These are phyloP conservation scores for Starmerella kuoi DNA, from an alignment of 805 yeast genomes.

Conservation along the genomic window DNA sequence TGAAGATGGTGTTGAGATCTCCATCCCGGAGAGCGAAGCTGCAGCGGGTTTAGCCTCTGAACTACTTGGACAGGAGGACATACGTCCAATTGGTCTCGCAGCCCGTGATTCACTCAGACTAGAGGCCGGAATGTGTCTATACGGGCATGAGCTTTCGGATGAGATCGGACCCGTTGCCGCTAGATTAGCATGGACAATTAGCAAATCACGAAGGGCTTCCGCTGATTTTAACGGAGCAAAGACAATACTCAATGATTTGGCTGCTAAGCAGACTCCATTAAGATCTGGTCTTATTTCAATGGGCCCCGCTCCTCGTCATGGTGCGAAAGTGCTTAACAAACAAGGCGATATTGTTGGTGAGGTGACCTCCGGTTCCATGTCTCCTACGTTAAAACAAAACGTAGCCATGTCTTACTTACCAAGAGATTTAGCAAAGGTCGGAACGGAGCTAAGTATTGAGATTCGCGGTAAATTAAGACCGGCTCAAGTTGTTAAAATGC, in stretches of 20 bases:
- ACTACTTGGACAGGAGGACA: slow-evolving; percentile 40
- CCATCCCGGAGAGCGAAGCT: slow-evolving; percentile 44
- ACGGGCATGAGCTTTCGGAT: slow-evolving; percentile 83
- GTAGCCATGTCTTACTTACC: slow-evolving; percentile 85
- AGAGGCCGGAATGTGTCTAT: slow-evolving; percentile 97
- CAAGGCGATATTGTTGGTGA: slow-evolving; percentile 43
- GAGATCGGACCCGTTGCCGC: slow-evolving; percentile 77
- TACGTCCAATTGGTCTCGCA: slow-evolving; percentile 89
- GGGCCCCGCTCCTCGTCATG: slow-evolving; percentile 92
- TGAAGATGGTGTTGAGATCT: slow-evolving; percentile 93
- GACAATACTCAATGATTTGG: slow-evolving; percentile 56
- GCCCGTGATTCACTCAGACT: slow-evolving; percentile 91
- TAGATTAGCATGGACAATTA: slow-evolving; percentile 77
- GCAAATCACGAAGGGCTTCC: slow-evolving; percentile 57
- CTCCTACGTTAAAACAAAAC: slow-evolving; percentile 63
- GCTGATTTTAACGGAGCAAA: slow-evolving; percentile 62
- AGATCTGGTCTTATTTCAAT: slow-evolving; percentile 62
- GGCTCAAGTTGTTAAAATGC: slow-evolving; percentile 68
- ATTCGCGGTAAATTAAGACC: slow-evolving; percentile 75
- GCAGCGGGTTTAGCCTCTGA: slow-evolving; percentile 52
- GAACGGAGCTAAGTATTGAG: slow-evolving; percentile 58
- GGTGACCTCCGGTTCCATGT: slow-evolving; percentile 51
- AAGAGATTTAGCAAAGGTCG: slow-evolving; percentile 57
- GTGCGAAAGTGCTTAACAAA: slow-evolving; percentile 51
- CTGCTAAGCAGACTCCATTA: slow-evolving; percentile 45